A percentile compares a stretch with the other conserved stretches of the same genome.
Conservation (phyloP, 768 basidiomycete species). For the Lactifluus rugatus region DNA sequence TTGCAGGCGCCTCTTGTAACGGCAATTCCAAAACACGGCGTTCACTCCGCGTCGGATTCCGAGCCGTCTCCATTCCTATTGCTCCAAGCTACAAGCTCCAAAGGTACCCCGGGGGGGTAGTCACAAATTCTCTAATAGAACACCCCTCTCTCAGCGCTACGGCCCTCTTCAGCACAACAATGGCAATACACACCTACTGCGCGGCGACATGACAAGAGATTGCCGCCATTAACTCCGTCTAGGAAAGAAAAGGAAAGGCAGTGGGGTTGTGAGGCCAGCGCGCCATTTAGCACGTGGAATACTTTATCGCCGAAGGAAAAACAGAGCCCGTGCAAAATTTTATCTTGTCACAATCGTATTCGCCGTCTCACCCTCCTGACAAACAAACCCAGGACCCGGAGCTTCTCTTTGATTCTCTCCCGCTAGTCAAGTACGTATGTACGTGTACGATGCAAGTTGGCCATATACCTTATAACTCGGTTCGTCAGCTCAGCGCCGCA, state of each 20-base stretch:
- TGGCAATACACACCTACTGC: background rate
- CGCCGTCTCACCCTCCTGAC: conserved; percentile 5
- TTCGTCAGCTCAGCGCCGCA: background rate
- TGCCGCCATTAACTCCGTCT: background rate
- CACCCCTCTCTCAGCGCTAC: background rate
- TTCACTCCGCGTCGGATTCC: background rate
- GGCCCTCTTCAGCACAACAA: background rate
- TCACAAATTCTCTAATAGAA: background rate
- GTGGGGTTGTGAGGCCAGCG: background rate
- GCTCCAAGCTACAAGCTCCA: background rate
- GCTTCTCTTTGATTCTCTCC: conserved; percentile 11
- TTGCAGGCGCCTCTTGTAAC: background rate
- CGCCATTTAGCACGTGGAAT: background rate
- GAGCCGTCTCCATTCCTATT: conserved; percentile 7
- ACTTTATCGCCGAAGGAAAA: conserved; percentile 2
- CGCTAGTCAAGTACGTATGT: background rate
- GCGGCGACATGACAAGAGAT: background rate
- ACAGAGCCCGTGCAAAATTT: background rate
- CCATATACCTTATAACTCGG: background rate
- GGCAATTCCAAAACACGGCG: conserved; percentile 1
- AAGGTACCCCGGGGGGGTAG: background rate
- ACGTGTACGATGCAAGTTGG: background rate
- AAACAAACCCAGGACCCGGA: background rate
- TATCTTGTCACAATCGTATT: conserved; percentile 1
- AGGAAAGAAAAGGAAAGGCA: background rate